Evolutionary conservation across 2,329 filamentous ascomycete species (phyloP), one percentile per base, ranked within the genome.

Genomic region (Aspergillus nomiae): DNA sequence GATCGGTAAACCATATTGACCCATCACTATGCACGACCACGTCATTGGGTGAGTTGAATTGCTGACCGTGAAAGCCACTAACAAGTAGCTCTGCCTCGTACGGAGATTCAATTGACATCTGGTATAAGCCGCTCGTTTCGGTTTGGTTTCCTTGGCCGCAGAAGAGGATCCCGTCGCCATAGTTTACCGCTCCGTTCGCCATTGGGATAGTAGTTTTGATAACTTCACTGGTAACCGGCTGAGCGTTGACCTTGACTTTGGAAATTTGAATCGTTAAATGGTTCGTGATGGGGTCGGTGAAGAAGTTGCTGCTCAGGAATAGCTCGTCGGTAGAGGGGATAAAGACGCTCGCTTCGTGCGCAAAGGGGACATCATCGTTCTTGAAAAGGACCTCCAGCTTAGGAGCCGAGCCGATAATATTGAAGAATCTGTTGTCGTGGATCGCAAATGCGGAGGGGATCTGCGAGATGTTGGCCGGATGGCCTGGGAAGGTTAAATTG

Each of bases 131-230:
- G 3, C 69, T 65, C 1, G 65, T 63, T 9, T 63, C 38, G 38
- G 64, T 69, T 16, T 66, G 26, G 8, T 63, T 65, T 12, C 81
- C 81, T 59, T 83, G 81, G 1, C 76, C 77, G 61, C 80, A 81
- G 67, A 82, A 81, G 24, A 83, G 70, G 16, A 83, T 65, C 19
- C 77, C 59, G n/a, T 48, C 43, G 26, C 26, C 48, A 54, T 61
- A 30, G 10, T 61, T 84, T 53, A 83, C 79, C 11, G 81, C 83
- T 38, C 83, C 83, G 53, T 85, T 85, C 4, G 79, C 76, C 80
- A 85, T 81, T 3, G 73, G 70, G 0, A 83, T 72, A 4, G 74
- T 71, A 0, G 71, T 72, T 1, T 73, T 70, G 28, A 83, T 72
- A 48, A 80, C 74, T 51, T 81, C 77, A 7, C 74, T 73, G 5